Evolutionary conservation across 2,329 filamentous ascomycete genomes (phyloP).

Genomic region (Colletotrichum sp.): DNA sequence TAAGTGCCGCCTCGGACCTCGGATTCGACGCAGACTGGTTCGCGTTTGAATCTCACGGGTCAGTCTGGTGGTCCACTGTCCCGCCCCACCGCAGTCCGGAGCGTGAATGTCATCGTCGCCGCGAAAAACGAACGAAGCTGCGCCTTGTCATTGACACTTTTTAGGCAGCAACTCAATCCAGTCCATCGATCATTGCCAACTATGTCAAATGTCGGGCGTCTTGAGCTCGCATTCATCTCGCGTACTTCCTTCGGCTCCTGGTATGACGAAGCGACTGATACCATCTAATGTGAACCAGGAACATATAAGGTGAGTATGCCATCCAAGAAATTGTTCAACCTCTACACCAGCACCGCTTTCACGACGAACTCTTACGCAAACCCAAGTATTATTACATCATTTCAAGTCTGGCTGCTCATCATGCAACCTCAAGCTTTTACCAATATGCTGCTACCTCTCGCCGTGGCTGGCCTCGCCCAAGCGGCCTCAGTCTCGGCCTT

Average conservation of each 20-base stretch:
- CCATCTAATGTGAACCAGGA: not conserved
- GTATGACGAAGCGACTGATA: not conserved
- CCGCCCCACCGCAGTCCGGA: not conserved
- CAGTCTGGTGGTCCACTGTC: not conserved
- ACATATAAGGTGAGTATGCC: not conserved
- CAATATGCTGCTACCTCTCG: not conserved
- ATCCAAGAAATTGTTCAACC: not conserved
- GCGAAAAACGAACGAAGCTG: not conserved
- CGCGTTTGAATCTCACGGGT: not conserved
- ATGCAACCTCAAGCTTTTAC: not conserved
- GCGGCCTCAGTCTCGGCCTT: not conserved
- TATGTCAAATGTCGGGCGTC: not conserved
- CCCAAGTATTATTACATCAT: not conserved
- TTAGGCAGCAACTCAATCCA: not conserved
- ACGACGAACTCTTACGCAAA: not conserved
- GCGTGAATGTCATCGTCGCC: not conserved
- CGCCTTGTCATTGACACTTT: not conserved
- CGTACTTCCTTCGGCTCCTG: not conserved
- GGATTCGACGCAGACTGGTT: not conserved
- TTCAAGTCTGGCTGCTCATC: not conserved
- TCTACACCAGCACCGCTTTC: not conserved
- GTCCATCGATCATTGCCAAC: not conserved
- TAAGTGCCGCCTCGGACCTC: not conserved
- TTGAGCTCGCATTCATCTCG: not conserved
- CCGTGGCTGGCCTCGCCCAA: not conserved